These are phyloP conservation scores for Metarhizium rileyi DNA, from an alignment of 2,329 filamentous ascomycete species.

Conservation along the genomic window DNA sequence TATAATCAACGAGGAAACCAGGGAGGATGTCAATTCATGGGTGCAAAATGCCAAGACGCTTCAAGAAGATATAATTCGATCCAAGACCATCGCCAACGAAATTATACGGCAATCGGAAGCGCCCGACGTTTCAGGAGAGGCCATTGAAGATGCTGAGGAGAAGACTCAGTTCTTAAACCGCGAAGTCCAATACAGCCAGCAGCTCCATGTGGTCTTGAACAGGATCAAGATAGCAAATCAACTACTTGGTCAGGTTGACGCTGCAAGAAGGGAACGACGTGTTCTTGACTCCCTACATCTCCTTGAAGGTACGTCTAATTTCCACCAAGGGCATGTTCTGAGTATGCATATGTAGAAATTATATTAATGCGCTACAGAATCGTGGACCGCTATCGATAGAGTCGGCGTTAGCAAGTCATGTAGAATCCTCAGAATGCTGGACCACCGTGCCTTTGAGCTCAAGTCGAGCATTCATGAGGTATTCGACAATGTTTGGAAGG, in stretches of 20 bases:
- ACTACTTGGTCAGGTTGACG: constrained; percentile 53
- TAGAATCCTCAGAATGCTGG: constrained; percentile 54
- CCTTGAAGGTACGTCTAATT: constrained; percentile 41
- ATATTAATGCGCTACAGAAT: constrained; percentile 29
- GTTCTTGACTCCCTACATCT: constrained; percentile 47
- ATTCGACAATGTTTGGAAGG: constrained; percentile 61
- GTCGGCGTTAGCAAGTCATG: constrained; percentile 53
- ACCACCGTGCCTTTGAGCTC: constrained; percentile 54
- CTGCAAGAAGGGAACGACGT: constrained; percentile 41
- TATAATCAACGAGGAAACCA: constrained; percentile 64
- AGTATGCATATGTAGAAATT: not conserved
- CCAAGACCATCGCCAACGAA: constrained; percentile 67
- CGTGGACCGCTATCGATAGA: constrained; percentile 46
- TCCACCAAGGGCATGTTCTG: not conserved
- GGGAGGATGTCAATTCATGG: constrained; percentile 76
- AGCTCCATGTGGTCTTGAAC: constrained; percentile 41
- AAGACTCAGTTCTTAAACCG: constrained; percentile 46
- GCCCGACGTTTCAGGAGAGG: constrained; percentile 42
- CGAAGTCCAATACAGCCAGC: constrained; percentile 49
- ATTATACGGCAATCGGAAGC: constrained; percentile 71
- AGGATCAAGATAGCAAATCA: constrained; percentile 48
- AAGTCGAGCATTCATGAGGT: constrained; percentile 56
- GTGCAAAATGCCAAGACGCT: constrained; percentile 74
- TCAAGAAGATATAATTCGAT: constrained; percentile 75
- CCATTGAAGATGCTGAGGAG: constrained; percentile 41